phyloP scores from a whole-genome alignment of 202 grass and related monocot genomes.

The Schoenoplectus triqueter region DNA sequence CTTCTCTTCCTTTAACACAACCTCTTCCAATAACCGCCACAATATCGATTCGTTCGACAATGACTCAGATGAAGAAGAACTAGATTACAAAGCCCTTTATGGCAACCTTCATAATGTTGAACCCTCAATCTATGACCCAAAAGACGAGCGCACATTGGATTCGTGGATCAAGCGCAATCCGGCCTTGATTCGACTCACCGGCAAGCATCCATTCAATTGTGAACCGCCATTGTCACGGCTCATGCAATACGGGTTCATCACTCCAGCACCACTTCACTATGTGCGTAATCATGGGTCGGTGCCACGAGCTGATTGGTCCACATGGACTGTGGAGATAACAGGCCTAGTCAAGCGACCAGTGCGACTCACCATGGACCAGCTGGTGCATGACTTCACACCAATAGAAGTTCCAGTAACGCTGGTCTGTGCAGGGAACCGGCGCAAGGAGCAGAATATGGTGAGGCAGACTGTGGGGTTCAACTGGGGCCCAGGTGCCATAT shows the following conservation, averaged over 20 bases:
- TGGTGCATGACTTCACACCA: conserved; percentile 43
- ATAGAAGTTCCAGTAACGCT: conserved; percentile 68
- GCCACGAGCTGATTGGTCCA: conserved; percentile 60
- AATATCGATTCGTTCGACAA: conserved; percentile 38
- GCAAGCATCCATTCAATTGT: conserved; percentile 75
- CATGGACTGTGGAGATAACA: conserved; percentile 63
- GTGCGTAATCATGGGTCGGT: conserved; percentile 79
- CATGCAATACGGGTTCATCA: conserved; percentile 60
- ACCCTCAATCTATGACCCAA: conserved; percentile 45
- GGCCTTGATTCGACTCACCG: conserved; percentile 64
- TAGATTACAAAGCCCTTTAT: conserved; percentile 5
- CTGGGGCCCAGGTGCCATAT: conserved; percentile 67
- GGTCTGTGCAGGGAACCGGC: conserved; percentile 68
- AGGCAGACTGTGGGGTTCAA: conserved; percentile 72
- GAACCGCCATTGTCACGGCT: conserved; percentile 58
- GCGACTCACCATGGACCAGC: conserved; percentile 64
- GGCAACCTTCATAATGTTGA: conserved; percentile 34
- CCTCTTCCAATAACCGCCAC: not conserved
- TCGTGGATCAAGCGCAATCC: conserved; percentile 67
- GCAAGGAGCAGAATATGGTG: conserved; percentile 86
- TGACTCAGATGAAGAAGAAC: conserved; percentile 23
- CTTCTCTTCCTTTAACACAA: conserved; percentile 49
- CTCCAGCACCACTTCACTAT: conserved; percentile 65
- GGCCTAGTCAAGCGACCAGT: conserved; percentile 59
- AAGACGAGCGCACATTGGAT: conserved; percentile 67